These are phyloP conservation scores for Dryas integrifolia DNA, from an alignment of 331 rosid species.

Conservation along the genomic window DNA sequence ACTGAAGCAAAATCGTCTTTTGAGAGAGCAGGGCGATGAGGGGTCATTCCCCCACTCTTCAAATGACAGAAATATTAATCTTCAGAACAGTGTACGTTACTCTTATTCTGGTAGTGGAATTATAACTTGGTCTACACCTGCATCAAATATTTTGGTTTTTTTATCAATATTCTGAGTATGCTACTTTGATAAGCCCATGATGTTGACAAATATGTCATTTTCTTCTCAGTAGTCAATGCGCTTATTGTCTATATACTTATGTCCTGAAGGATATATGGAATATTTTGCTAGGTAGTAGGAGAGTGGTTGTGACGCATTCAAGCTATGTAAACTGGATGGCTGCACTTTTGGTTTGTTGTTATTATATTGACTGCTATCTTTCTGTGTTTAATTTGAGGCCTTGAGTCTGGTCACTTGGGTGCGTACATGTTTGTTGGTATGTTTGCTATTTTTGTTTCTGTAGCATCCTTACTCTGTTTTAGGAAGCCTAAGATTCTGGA, in stretches of 20 bases:
- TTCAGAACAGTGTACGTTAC: slow-evolving; percentile 71
- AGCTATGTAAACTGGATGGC: neutral
- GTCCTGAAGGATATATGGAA: neutral
- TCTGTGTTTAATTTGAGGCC: neutral
- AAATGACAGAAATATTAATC: slow-evolving; percentile 47
- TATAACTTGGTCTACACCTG: slow-evolving; percentile 25
- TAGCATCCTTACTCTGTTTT: neutral
- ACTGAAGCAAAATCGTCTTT: slow-evolving; percentile 86
- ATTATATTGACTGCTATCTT: neutral
- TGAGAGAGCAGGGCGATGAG: slow-evolving; percentile 63
- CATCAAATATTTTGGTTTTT: neutral
- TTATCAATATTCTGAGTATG: neutral
- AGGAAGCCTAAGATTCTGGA: neutral
- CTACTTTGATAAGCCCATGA: neutral
- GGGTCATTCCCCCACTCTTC: slow-evolving; percentile 54
- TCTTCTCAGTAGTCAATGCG: neutral
- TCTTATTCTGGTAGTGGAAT: slow-evolving; percentile 31
- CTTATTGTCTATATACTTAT: neutral
- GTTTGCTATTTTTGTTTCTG: slow-evolving; percentile 4
- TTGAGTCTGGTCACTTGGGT: slow-evolving; percentile 1
- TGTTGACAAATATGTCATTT: neutral
- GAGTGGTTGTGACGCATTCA: neutral
- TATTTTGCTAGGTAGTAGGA: neutral
- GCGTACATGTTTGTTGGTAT: neutral
- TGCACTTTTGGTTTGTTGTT: neutral